Evolutionary conservation across 179 eudicot species (phyloP).

Genomic region (Carnegiea gigantea): DNA sequence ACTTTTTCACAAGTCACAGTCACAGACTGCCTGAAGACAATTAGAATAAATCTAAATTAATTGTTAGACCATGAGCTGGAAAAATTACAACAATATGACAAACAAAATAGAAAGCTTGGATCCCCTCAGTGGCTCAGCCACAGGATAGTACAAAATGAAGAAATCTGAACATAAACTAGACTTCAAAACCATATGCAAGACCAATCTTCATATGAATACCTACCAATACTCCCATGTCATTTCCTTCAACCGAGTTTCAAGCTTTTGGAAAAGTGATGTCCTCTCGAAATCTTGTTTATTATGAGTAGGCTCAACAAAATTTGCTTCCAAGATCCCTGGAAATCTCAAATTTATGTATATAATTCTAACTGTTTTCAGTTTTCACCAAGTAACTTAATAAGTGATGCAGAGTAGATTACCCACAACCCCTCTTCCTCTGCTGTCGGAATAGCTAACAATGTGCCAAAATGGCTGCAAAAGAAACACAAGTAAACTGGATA

Average conservation of each 20-base stretch:
- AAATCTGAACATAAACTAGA: background rate
- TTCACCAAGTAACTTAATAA: background rate
- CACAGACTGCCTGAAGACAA: background rate
- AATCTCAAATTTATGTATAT: background rate
- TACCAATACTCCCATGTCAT: constrained; percentile 98
- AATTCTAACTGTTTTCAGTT: background rate
- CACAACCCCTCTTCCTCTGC: constrained; percentile 93
- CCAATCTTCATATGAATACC: constrained; percentile 24
- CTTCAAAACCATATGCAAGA: constrained; percentile 14
- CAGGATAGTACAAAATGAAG: background rate
- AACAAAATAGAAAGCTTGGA: background rate
- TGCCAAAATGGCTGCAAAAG: constrained; percentile 87
- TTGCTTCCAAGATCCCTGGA: constrained; percentile 83
- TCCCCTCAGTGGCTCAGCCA: background rate
- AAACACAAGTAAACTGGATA: constrained; percentile 13
- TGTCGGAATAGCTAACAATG: constrained; percentile 52
- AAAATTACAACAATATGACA: background rate
- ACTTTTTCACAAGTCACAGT: too few species aligned
- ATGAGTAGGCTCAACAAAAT: constrained; percentile 88
- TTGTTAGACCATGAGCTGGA: background rate
- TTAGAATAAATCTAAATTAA: background rate
- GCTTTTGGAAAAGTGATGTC: constrained; percentile 85
- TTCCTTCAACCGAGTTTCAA: constrained; percentile 76
- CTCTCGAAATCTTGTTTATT: constrained; percentile 97
- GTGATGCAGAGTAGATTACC: constrained; percentile 43